These are phyloP conservation scores for Colletotrichum sp. DNA, from an alignment of 2,329 filamentous ascomycete genomes.

Conservation along the genomic window DNA sequence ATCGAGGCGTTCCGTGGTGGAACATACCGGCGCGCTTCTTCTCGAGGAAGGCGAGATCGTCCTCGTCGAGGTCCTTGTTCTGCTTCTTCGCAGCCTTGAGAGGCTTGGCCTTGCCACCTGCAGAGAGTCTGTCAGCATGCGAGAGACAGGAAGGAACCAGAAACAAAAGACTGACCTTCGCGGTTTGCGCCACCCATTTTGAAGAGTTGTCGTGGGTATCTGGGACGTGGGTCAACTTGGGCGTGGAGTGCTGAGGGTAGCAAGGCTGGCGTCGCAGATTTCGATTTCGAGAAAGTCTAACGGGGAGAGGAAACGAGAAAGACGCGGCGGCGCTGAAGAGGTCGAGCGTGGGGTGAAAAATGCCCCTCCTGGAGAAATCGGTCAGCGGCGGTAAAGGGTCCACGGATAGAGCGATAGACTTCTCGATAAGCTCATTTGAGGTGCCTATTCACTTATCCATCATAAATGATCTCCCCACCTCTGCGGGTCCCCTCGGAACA, in stretches of 20 bases:
- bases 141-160: not conserved
- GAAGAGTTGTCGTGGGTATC: conserved; percentile 6
- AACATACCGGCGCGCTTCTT: conserved; percentile 83
- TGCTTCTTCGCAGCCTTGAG: conserved; percentile 90
- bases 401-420: not conserved
- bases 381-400: not conserved
- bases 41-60: conserved; percentile 81
- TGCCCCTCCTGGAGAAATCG: conserved; percentile 20
- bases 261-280: conserved; percentile 6
- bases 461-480: not conserved
- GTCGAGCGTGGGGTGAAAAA: conserved; percentile 22
- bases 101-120: conserved; percentile 84
- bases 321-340: conserved; percentile 1
- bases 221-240: not conserved
- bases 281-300: not conserved
- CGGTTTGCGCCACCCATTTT: conserved; percentile 45
- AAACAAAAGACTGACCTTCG: conserved; percentile 34
- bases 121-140: not conserved
- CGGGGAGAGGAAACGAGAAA: not conserved
- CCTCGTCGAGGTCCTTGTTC: conserved; percentile 83
- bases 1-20: not conserved
- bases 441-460: not conserved
- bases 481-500: not conserved
- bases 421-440: not conserved
- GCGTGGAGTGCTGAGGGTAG: not conserved